phyloP scores from a whole-genome alignment of 2,329 filamentous ascomycete genomes.

The Cercospora sojina region DNA sequence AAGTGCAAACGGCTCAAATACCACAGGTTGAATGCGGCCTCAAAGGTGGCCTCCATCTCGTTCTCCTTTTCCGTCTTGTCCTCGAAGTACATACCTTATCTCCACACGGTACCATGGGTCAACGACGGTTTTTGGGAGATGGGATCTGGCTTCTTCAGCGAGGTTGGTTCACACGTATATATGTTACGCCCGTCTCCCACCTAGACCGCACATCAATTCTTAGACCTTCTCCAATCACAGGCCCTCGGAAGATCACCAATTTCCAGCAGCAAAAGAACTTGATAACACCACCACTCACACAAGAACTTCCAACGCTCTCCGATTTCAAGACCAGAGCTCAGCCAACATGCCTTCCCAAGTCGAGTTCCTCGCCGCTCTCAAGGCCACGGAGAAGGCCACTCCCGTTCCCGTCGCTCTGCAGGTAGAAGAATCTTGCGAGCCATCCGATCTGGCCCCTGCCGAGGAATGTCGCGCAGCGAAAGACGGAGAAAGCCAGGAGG shows the following conservation, averaged over 20 bases:
- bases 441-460: not conserved
- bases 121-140: not conserved
- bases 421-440: not conserved
- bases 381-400: not conserved
- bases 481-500: not conserved
- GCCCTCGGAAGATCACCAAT: not conserved
- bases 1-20: not conserved
- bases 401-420: not conserved
- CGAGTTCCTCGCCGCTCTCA: not conserved
- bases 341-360: not conserved
- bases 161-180: conserved; percentile 66
- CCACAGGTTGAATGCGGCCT: not conserved
- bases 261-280: not conserved
- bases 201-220: not conserved
- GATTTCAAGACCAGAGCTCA: not conserved
- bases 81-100: not conserved
- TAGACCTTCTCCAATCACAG: not conserved
- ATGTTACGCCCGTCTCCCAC: conserved; percentile 54
- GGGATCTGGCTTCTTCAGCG: not conserved
- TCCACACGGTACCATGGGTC: not conserved
- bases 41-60: not conserved
- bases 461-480: not conserved
- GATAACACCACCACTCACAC: not conserved
- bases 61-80: not conserved
- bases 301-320: not conserved